phyloP scores from a whole-genome alignment of 257 asterid genomes.

The Przewalskia tangutica region DNA sequence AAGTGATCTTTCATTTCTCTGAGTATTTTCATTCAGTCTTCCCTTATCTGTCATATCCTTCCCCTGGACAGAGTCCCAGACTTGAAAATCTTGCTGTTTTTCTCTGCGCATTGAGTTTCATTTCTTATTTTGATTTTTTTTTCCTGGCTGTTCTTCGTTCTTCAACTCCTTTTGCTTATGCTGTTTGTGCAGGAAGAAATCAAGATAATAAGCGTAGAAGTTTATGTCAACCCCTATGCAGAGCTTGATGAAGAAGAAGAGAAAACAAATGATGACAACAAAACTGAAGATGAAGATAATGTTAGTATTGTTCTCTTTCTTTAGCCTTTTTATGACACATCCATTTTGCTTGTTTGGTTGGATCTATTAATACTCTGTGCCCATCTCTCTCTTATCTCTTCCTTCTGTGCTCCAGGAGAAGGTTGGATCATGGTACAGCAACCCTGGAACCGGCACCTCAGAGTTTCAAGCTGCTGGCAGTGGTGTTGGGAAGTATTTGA shows the following conservation, averaged over 20 bases:
- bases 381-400: not conserved
- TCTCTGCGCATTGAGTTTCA: not conserved
- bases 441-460: slow-evolving; percentile 46
- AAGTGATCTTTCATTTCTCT: not conserved
- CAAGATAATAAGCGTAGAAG: slow-evolving; percentile 66
- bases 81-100: not conserved
- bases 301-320: slow-evolving; percentile 28
- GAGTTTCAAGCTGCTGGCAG: slow-evolving; percentile 42
- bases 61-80: not conserved
- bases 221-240: slow-evolving; percentile 73
- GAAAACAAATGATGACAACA: slow-evolving; percentile 40
- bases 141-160: not conserved
- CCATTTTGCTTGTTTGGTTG: not conserved
- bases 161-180: not conserved
- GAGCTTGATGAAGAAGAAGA: slow-evolving; percentile 74
- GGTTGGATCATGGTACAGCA: slow-evolving; percentile 94
- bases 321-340: not conserved
- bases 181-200: slow-evolving; percentile 68
- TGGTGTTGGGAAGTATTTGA: slow-evolving; percentile 79
- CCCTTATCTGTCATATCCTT: not conserved
- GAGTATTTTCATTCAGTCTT: not conserved
- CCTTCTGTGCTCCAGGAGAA: slow-evolving; percentile 47
- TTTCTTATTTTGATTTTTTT: not conserved
- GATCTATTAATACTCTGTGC: not conserved
- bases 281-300: slow-evolving; percentile 55